Evolutionary conservation across 257 asterid genomes (phyloP).

Genomic region (Nicotiana tabacum): DNA sequence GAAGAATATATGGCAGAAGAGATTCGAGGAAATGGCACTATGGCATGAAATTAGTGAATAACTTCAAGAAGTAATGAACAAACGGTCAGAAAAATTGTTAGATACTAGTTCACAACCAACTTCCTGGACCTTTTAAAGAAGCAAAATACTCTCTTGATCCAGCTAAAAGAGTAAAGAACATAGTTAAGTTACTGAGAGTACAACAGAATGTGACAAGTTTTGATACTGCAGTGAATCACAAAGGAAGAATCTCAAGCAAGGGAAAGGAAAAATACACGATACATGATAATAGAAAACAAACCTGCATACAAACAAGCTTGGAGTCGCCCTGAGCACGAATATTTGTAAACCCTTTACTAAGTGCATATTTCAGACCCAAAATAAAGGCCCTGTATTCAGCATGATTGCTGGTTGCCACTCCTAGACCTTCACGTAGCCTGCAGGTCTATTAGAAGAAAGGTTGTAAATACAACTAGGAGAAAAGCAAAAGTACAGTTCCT

Average conservation of each 20-base stretch:
- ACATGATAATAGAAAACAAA: constrained; percentile 14
- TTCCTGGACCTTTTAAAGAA: background rate
- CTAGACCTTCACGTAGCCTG: constrained; percentile 93
- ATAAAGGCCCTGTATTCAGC: constrained; percentile 96
- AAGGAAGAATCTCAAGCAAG: background rate
- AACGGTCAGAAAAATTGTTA: background rate
- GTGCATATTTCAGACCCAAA: constrained; percentile 81
- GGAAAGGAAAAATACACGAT: background rate
- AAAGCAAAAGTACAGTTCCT: constrained; percentile 4
- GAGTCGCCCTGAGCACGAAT: constrained; percentile 97
- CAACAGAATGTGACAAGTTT: background rate
- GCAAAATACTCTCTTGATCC: background rate
- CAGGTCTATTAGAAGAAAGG: constrained; percentile 51
- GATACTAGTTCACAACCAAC: background rate
- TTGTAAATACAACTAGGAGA: background rate
- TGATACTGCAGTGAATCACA: background rate
- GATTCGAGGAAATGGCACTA: background rate
- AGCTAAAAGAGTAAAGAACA: background rate
- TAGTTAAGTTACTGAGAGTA: background rate
- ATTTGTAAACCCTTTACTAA: constrained; percentile 74
- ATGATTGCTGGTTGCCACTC: constrained; percentile 77
- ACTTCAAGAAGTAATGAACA: background rate
- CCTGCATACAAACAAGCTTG: constrained; percentile 99
- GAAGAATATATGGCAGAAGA: background rate
- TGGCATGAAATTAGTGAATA: background rate